phyloP scores from a whole-genome alignment of 352 stramenopile genomes.

The Pythium aquatile region DNA sequence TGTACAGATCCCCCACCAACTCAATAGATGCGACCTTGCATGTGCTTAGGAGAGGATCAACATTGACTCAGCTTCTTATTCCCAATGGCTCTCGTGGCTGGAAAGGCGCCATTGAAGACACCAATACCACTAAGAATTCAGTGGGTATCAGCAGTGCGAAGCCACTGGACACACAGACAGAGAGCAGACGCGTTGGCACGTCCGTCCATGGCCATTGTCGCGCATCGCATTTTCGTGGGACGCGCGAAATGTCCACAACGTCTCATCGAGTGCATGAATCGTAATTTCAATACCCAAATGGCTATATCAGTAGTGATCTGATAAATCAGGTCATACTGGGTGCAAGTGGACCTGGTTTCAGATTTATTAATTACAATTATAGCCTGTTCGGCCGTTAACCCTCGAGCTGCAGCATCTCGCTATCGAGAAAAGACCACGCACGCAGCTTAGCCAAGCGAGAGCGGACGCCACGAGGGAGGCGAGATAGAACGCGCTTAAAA shows the following conservation, averaged over 20 bases:
- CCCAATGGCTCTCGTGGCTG: background rate
- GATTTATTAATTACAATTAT: conserved; percentile 14
- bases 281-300: conserved; percentile 1
- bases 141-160: background rate
- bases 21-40: too few species aligned
- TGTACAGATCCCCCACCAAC: too few species aligned
- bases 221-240: conserved; percentile 5
- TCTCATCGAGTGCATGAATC: conserved; percentile 8
- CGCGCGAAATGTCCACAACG: background rate
- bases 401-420: background rate
- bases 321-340: background rate
- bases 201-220: background rate
- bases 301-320: background rate
- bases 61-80: background rate
- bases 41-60: too few species aligned
- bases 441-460: conserved; percentile 3
- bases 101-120: background rate
- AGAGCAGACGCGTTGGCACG: background rate
- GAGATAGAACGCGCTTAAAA: conserved; percentile 17
- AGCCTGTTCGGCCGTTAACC: conserved; percentile 1
- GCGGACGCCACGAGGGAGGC: background rate
- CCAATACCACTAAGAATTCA: background rate
- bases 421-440: conserved; percentile 11
- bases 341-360: conserved; percentile 14
- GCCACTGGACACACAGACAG: background rate